These are phyloP conservation scores for Botrytis deweyae DNA, from an alignment of 2,329 filamentous ascomycete species.

Conservation along the genomic window DNA sequence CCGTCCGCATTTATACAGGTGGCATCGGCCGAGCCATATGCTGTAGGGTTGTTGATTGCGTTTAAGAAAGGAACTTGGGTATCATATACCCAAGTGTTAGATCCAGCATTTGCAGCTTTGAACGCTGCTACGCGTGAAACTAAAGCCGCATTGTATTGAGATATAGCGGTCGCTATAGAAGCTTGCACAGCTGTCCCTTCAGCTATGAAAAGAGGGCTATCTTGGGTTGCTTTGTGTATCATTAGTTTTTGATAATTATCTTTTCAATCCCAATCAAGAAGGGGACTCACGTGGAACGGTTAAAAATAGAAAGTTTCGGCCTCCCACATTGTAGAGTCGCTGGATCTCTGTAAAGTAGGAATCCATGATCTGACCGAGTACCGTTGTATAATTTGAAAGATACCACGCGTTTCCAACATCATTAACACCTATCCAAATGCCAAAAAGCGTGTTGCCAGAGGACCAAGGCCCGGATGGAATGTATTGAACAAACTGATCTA, in stretches of 20 bases:
- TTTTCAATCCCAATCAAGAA: neutral
- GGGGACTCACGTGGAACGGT: slow-evolving; percentile 12
- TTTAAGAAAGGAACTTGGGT: neutral
- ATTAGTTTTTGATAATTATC: neutral
- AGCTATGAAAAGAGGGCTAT: neutral
- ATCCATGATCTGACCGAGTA: slow-evolving; percentile 1
- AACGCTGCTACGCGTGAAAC: neutral
- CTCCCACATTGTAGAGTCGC: neutral
- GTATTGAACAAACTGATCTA: neutral
- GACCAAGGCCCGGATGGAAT: slow-evolving; percentile 4
- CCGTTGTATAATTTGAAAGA: neutral
- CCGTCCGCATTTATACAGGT: neutral
- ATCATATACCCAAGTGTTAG: neutral
- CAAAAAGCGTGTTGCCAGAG: neutral
- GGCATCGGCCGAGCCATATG: neutral
- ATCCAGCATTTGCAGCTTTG: neutral
- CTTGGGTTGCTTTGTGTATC: neutral
- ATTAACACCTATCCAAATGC: slow-evolving; percentile 5
- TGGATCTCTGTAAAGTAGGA: neutral
- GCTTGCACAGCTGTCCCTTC: neutral
- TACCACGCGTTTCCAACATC: slow-evolving; percentile 12
- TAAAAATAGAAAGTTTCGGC: neutral
- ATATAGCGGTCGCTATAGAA: neutral
- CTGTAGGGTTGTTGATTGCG: neutral
- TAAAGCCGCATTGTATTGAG: neutral